A percentile compares a stretch with the other conserved stretches of the same genome.
These are phyloP conservation scores for Miscanthus lutarioriparius DNA, from an alignment of 176 grass and related monocot species.

Conservation along the genomic window DNA sequence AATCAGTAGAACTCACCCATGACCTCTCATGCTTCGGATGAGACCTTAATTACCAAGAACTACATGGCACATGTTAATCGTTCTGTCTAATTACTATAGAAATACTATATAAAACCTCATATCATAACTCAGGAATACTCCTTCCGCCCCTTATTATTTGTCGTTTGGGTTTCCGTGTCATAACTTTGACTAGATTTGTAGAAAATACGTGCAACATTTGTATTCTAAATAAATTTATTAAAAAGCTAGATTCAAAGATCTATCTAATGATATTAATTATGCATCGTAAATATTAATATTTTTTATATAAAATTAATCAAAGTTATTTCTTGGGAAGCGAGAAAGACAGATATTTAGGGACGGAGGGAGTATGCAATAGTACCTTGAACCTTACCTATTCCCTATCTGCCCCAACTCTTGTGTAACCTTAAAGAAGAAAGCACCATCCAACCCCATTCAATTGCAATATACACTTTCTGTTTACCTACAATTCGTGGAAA, in stretches of 20 bases:
- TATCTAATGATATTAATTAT: too few species aligned
- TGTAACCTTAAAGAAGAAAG: background rate
- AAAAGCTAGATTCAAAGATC: too few species aligned
- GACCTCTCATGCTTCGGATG: background rate
- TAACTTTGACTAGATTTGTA: too few species aligned
- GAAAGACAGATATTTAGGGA: too few species aligned
- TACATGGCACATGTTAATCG: background rate
- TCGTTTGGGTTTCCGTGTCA: too few species aligned
- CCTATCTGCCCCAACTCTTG: background rate
- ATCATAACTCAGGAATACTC: background rate
- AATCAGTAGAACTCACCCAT: background rate
- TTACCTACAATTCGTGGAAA: background rate
- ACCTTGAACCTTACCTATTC: background rate
- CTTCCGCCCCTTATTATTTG: too few species aligned
- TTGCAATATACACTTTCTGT: background rate
- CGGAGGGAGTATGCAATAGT: background rate
- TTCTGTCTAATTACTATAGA: background rate
- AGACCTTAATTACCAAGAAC: background rate
- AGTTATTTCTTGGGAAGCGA: too few species aligned
- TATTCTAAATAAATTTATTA: too few species aligned
- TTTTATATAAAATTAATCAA: too few species aligned
- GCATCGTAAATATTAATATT: too few species aligned
- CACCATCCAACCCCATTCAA: background rate
- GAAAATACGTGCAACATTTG: too few species aligned
- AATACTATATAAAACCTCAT: conserved; percentile 22